phyloP scores from a whole-genome alignment of 352 stramenopile genomes.

The Hyaloperonospora brassicae region DNA sequence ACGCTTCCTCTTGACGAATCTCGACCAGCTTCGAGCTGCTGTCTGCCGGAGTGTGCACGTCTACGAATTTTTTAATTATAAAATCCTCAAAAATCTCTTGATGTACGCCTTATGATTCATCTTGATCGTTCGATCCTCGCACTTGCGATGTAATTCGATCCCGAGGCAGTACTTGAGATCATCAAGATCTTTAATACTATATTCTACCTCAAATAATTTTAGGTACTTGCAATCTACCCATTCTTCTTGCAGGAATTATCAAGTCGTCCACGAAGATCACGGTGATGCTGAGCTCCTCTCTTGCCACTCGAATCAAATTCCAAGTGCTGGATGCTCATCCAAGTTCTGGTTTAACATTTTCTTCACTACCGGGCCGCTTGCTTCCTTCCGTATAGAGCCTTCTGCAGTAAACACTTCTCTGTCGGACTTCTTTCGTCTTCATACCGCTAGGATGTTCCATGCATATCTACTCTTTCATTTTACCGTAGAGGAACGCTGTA shows the following conservation, averaged over 20 bases:
- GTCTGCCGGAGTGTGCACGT: conserved; percentile 3
- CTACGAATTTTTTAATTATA: not conserved
- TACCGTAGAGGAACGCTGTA: not conserved
- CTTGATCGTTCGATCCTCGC: not conserved
- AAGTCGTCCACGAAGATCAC: no score
- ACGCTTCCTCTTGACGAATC: not conserved
- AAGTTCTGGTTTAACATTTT: not conserved
- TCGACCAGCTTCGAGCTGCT: conserved; percentile 7
- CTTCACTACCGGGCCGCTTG: not conserved
- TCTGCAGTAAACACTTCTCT: not conserved
- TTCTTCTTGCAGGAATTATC: no score
- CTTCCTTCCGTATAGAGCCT: not conserved
- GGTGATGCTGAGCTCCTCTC: no score
- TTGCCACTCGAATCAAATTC: no score
- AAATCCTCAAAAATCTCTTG: conserved; percentile 1
- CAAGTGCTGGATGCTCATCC: no score
- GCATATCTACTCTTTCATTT: not conserved
- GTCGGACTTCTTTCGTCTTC: not conserved
- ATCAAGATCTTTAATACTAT: not conserved
- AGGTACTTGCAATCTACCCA: no score
- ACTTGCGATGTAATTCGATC: not conserved
- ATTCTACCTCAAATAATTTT: no score
- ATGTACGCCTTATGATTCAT: conserved; percentile 1
- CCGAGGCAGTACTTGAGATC: conserved; percentile 1
- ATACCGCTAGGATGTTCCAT: not conserved